Conservation (phyloP, 768 basidiomycete genomes). For the Tricholoma saponaceum region DNA sequence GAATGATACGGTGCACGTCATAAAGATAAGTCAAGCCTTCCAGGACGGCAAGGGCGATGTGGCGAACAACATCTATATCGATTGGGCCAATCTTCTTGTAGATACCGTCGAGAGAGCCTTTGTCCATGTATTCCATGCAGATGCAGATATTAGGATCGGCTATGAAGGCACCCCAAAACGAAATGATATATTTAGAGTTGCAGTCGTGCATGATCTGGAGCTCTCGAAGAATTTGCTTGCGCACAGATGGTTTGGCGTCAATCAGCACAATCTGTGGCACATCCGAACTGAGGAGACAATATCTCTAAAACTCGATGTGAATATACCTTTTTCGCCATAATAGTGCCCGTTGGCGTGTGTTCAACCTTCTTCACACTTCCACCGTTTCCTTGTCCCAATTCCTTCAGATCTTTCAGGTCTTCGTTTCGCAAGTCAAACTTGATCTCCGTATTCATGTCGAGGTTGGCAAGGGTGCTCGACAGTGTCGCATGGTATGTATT, state of each 20-base stretch:
- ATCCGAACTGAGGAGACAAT: background rate
- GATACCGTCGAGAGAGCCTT: constrained; percentile 89
- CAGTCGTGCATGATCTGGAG: constrained; percentile 99
- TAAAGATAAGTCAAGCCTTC: constrained; percentile 96
- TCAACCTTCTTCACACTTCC: constrained; percentile 97
- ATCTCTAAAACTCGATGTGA: background rate
- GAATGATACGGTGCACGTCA: constrained; percentile 96
- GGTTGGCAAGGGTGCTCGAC: constrained; percentile 77
- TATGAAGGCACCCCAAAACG: constrained; percentile 95
- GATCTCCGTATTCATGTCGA: constrained; percentile 83
- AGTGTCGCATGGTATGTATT: constrained; percentile 78
- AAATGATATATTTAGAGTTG: constrained; percentile 89
- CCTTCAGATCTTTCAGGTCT: constrained; percentile 85
- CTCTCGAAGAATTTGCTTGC: constrained; percentile 97
- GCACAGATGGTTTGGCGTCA: constrained; percentile 92
- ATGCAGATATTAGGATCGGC: constrained; percentile 98
- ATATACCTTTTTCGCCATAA: constrained; percentile 97
- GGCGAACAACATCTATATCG: constrained; percentile 87
- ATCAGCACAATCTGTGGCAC: constrained; percentile 83
- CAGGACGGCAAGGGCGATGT: constrained; percentile 92
- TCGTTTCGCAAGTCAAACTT: constrained; percentile 84
- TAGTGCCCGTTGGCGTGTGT: constrained; percentile 83
- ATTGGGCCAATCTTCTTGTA: constrained; percentile 96
- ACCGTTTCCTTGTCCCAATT: constrained; percentile 94
- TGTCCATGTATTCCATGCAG: constrained; percentile 97